Evolutionary conservation across 2,329 filamentous ascomycete genomes (phyloP).

Genomic region (Trichoderma asperellum): DNA sequence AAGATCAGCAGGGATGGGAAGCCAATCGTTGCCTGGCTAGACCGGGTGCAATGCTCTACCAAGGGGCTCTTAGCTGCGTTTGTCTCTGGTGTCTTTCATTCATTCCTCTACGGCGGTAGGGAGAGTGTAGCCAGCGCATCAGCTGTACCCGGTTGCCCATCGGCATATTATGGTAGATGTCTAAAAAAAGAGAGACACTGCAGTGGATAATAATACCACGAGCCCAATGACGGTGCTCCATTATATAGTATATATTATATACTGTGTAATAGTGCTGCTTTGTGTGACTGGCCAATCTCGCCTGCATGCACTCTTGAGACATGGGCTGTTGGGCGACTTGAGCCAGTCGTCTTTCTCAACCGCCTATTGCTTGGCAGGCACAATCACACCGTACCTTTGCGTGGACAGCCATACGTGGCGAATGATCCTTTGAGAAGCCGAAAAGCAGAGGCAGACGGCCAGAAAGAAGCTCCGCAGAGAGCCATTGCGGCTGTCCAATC

Average conservation of each 20-base stretch:
- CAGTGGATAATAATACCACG: background rate
- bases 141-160: background rate
- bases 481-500: conserved; percentile 6
- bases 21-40: conserved; percentile 2
- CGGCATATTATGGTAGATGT: background rate
- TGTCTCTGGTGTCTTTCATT: conserved; percentile 1
- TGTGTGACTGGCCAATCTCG: background rate
- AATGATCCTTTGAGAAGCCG: background rate
- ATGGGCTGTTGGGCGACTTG: background rate
- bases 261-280: background rate
- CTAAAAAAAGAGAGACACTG: background rate
- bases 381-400: conserved; percentile 12
- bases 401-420: background rate
- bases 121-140: background rate
- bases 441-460: background rate
- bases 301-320: conserved; percentile 12
- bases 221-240: background rate
- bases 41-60: background rate
- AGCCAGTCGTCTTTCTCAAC: conserved; percentile 6
- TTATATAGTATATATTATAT: background rate
- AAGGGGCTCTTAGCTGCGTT: background rate
- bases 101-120: background rate
- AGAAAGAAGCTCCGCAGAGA: background rate
- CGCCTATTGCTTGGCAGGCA: conserved; percentile 16
- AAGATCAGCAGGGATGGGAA: background rate